These are phyloP conservation scores for Geum urbanum DNA, from an alignment of 306 rosid genomes.

Conservation along the genomic window DNA sequence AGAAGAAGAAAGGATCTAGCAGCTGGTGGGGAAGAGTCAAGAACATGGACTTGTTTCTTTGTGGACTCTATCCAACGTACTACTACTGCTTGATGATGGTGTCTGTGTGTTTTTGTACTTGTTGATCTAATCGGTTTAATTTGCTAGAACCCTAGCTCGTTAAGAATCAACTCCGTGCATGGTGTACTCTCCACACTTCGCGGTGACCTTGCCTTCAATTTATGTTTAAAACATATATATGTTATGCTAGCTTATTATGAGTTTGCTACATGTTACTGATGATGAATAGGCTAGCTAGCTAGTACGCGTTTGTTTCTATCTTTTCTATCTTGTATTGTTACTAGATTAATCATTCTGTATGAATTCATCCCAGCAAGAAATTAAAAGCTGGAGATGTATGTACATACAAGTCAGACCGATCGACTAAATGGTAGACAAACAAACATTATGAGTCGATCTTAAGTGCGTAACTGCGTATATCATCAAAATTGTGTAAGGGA, in stretches of 20 bases:
- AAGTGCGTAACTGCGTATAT: constrained; percentile 6
- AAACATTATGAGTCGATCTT: too few species aligned
- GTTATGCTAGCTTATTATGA: background rate
- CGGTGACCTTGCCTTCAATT: background rate
- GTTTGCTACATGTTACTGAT: too few species aligned
- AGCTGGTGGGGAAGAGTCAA: constrained; percentile 62
- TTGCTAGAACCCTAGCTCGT: background rate
- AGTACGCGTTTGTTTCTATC: too few species aligned
- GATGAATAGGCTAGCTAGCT: too few species aligned
- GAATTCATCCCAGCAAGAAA: too few species aligned
- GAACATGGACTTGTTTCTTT: constrained; percentile 70
- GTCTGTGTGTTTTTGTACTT: too few species aligned
- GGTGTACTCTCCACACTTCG: background rate
- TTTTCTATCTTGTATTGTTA: too few species aligned
- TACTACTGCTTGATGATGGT: constrained; percentile 21
- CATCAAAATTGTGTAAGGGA: background rate
- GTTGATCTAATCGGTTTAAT: too few species aligned
- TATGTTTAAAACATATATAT: background rate
- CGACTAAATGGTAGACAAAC: too few species aligned
- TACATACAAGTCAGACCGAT: too few species aligned
- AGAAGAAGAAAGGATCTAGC: constrained; percentile 22
- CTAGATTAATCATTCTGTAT: too few species aligned
- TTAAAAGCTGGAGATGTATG: too few species aligned
- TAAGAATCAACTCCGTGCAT: background rate
- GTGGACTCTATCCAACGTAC: constrained; percentile 57